These are phyloP conservation scores for Lumnitzera racemosa DNA, from an alignment of 345 rosid genomes.

Conservation along the genomic window DNA sequence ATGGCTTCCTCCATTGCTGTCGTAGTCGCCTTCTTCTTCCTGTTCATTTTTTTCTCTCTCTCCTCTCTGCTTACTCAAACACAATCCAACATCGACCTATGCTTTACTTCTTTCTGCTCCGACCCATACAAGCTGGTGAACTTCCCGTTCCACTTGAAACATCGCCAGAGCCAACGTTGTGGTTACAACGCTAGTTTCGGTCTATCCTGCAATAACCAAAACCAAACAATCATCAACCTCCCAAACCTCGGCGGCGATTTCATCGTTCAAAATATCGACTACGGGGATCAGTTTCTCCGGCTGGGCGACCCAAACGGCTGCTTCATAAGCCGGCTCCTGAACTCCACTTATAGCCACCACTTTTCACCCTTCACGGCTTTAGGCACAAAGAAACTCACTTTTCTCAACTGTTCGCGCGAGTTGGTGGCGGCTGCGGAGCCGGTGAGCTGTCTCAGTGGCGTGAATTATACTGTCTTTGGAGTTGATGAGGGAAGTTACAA, in stretches of 20 bases:
- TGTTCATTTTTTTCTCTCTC: no score
- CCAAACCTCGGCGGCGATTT: conserved; percentile 33
- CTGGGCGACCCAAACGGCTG: conserved; percentile 36
- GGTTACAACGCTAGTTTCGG: conserved; percentile 33
- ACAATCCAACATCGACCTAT: no score
- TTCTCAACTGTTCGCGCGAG: conserved; percentile 27
- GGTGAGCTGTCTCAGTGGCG: conserved; percentile 19
- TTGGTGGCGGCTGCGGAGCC: not conserved
- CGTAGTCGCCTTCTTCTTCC: no score
- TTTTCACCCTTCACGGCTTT: conserved; percentile 22
- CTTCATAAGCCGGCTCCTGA: conserved; percentile 22
- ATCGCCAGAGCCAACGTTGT: not conserved
- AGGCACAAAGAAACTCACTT: not conserved
- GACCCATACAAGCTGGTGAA: conserved; percentile 1
- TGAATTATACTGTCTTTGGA: conserved; percentile 13
- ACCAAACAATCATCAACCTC: conserved; percentile 18
- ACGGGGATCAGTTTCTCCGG: conserved; percentile 15
- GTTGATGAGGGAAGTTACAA: no score
- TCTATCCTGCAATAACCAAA: conserved; percentile 25
- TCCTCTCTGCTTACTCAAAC: no score
- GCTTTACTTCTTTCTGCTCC: no score
- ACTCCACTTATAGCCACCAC: conserved; percentile 12
- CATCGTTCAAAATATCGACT: conserved; percentile 29
- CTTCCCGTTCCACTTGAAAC: conserved; percentile 33
- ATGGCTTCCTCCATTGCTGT: no score